Evolutionary conservation across 2,329 filamentous ascomycete species (phyloP), one percentile per base, ranked within the genome.

Genomic region (Diaporthe ampelina): DNA sequence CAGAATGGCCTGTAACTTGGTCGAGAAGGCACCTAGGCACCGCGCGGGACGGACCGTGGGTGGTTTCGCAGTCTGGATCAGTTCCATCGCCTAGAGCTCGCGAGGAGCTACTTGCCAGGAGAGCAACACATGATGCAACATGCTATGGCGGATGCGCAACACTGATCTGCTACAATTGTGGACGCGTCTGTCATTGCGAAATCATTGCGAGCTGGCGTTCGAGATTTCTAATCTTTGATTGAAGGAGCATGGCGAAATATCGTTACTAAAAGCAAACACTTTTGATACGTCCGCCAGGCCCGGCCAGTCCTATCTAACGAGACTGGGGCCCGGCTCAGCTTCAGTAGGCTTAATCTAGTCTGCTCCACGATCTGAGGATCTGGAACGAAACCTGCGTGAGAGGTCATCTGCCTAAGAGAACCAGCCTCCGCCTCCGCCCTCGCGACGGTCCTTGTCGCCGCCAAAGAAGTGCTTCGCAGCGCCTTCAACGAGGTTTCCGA

Each of bases 381-480:
- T 40, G 32, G 63, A 68, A 68, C 63, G n/a, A 61, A 57, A 37
- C 40, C 54, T 61, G 54, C 54, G 50, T 29, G 57, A 54, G 58
- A 61, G 52, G 26, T 32, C 50, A 29, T 63, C 57, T 21, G 61
- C 43, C 61, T 71, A 75, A 67, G 72, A 75, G 71, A 75, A 75
- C 73, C 63, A 61, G 57, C 77, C 37, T 26, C 68, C 69, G 32
- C 75, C 74, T 10, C 70, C 72, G 69, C 77, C 73, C 68, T 76
- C 70, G 68, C 74, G 74, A 26, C 74, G 71, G 24, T 68, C 63
- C 63, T 68, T 68, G n/a, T 68, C 70, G 56, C 71, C 63, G 35
- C 63, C 63, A 50, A 73, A 73, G 35, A 67, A 67, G 45, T 72
- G 45, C 63, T 70, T 58, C 17, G 70, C 56, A 40, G 54, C 70